A percentile compares a stretch with the other conserved stretches of the same genome.
Conservation (phyloP, 176 grass and related monocot species). For the Otatea glauca region DNA sequence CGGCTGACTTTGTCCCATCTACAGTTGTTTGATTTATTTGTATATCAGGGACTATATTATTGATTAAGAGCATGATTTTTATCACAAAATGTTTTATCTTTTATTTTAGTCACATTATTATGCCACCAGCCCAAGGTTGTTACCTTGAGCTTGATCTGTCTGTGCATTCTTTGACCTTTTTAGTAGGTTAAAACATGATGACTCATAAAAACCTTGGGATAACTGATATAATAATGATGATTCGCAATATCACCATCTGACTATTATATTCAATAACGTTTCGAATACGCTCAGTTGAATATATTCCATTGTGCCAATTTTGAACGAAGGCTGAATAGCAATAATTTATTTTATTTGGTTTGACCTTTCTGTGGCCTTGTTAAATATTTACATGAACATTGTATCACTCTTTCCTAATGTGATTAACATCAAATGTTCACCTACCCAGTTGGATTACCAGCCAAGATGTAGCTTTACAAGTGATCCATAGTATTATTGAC, state of each 20-base stretch:
- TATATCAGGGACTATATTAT: neutral
- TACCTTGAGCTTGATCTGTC: neutral
- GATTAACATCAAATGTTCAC: neutral
- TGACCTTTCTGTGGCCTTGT: slow-evolving; percentile 13
- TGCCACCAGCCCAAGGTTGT: neutral
- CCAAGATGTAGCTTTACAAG: neutral
- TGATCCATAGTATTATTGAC: neutral
- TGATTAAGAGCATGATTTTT: slow-evolving; percentile 14
- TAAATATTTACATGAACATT: neutral
- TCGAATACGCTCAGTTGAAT: neutral
- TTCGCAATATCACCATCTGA: neutral
- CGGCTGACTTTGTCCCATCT: neutral
- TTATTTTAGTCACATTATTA: neutral
- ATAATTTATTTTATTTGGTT: neutral
- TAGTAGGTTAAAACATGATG: neutral
- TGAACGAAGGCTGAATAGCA: neutral
- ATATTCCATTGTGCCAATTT: neutral
- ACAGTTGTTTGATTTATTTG: neutral
- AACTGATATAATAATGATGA: neutral
- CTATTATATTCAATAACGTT: neutral
- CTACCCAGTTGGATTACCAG: slow-evolving; percentile 15
- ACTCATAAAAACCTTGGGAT: no score
- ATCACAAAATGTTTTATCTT: neutral
- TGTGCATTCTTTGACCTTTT: slow-evolving; percentile 17
- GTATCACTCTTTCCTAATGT: slow-evolving; percentile 12